Percentiles rank a stretch among this genome's conserved stretches.
These are phyloP conservation scores for Komagataella mondaviorum DNA, from an alignment of 805 yeast genomes.

Conservation along the genomic window DNA sequence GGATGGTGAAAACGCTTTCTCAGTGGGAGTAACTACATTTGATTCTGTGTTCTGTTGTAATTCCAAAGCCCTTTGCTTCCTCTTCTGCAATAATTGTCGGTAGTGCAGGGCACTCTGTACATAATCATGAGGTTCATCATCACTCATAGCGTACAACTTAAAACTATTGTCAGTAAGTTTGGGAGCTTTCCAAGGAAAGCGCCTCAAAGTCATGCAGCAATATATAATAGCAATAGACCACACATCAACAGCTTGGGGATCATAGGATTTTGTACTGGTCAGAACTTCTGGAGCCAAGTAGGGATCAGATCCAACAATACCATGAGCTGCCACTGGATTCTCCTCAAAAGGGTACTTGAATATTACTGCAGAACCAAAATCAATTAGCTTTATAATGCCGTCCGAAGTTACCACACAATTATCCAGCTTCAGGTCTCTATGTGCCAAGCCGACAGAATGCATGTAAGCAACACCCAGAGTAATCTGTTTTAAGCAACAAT, in stretches of 20 bases:
- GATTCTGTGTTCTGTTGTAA: slow-evolving; percentile 11
- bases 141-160: slow-evolving; percentile 47
- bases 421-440: slow-evolving; percentile 71
- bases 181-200: slow-evolving; percentile 86
- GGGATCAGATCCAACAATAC: slow-evolving; percentile 79
- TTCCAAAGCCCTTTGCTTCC: slow-evolving; percentile 32
- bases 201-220: slow-evolving; percentile 75
- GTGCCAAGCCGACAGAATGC: slow-evolving; percentile 71
- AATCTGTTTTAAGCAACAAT: slow-evolving; percentile 69
- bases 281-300: slow-evolving; percentile 78
- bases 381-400: slow-evolving; percentile 68
- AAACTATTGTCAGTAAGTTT: slow-evolving; percentile 57
- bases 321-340: slow-evolving; percentile 47
- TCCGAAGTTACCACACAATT: slow-evolving; percentile 67
- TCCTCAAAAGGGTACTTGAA: slow-evolving; percentile 65
- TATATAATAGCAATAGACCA: slow-evolving; percentile 81
- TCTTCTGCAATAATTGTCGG: slow-evolving; percentile 43
- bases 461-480: slow-evolving; percentile 59
- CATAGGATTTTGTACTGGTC: slow-evolving; percentile 37
- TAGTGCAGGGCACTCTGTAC: slow-evolving; percentile 59
- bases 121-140: slow-evolving; percentile 71
- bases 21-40: slow-evolving; percentile 1
- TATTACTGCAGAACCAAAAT: slow-evolving; percentile 76
- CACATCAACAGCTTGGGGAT: slow-evolving; percentile 68
- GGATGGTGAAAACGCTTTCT: not conserved